These are phyloP conservation scores for Pleurostoma richardsiae DNA, from an alignment of 2,329 filamentous ascomycete genomes.

Conservation along the genomic window DNA sequence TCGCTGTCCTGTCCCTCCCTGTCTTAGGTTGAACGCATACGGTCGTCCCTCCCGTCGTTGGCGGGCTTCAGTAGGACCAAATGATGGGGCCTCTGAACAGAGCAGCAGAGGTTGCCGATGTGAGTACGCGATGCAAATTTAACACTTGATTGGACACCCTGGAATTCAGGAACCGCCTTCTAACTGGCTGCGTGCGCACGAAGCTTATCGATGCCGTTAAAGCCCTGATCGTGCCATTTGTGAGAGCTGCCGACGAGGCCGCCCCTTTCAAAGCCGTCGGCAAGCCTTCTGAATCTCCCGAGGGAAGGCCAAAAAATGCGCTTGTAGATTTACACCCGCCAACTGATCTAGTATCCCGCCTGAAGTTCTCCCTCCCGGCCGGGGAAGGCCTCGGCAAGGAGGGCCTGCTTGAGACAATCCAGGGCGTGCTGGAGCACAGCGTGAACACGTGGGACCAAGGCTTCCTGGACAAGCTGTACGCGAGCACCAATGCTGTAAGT, in stretches of 20 bases:
- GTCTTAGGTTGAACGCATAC: too few relatives aligned
- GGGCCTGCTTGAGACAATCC: conserved; percentile 67
- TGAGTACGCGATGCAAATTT: conserved; percentile 8
- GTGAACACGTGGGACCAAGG: conserved; percentile 99
- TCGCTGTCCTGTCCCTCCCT: too few relatives aligned
- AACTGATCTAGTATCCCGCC: conserved; percentile 46
- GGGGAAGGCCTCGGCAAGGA: conserved; percentile 58
- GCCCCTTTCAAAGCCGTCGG: conserved; percentile 47
- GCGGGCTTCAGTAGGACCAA: too few relatives aligned
- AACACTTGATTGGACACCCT: too few relatives aligned
- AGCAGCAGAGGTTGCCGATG: conserved; percentile 22
- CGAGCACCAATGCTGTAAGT: conserved; percentile 75
- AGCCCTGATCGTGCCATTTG: conserved; percentile 64
- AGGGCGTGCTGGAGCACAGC: conserved; percentile 72
- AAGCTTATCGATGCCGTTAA: conserved; percentile 66
- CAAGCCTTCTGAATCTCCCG: conserved; percentile 32
- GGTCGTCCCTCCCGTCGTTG: too few relatives aligned
- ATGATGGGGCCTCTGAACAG: conserved; percentile 10
- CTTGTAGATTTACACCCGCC: conserved; percentile 61
- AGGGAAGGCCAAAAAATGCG: conserved; percentile 42
- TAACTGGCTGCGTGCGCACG: too few relatives aligned
- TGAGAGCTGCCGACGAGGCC: conserved; percentile 64
- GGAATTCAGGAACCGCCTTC: too few relatives aligned
- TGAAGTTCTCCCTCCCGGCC: conserved; percentile 54
- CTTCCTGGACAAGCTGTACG: conserved; percentile 92